Percentiles rank a stretch among this genome's conserved stretches.
phyloP scores from a whole-genome alignment of 768 basidiomycete genomes.

The Ramaria sp. region DNA sequence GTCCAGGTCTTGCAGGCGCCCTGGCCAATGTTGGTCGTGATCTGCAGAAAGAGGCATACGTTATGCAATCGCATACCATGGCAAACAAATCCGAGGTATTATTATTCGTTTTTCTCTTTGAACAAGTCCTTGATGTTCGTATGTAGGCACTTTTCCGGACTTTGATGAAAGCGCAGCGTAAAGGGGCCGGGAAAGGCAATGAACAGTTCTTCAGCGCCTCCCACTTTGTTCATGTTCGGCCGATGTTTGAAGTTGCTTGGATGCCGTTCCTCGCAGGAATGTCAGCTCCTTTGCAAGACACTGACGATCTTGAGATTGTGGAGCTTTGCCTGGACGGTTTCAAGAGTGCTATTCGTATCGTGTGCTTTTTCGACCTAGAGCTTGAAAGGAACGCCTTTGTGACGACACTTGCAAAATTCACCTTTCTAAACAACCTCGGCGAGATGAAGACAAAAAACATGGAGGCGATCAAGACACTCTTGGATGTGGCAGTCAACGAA shows the following conservation, averaged over 20 bases:
- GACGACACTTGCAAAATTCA: conserved; percentile 92
- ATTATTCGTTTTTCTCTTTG: background rate
- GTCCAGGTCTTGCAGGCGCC: conserved; percentile 70
- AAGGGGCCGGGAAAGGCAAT: conserved; percentile 49
- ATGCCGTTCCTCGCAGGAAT: conserved; percentile 94
- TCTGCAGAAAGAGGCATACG: conserved; percentile 91
- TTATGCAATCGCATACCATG: conserved; percentile 93
- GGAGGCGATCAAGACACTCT: conserved; percentile 92
- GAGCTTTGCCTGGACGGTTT: conserved; percentile 92
- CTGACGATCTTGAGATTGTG: conserved; percentile 87
- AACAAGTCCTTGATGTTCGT: background rate
- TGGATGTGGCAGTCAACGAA: conserved; percentile 94
- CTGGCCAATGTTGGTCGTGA: conserved; percentile 88
- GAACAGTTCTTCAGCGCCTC: conserved; percentile 97
- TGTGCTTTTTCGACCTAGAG: conserved; percentile 95
- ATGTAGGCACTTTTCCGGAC: conserved; percentile 83
- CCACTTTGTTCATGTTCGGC: conserved; percentile 89
- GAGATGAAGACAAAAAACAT: conserved; percentile 99
- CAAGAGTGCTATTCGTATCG: conserved; percentile 92
- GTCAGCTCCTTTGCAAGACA: conserved; percentile 89
- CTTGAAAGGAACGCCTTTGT: conserved; percentile 98
- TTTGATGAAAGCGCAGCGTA: conserved; percentile 86
- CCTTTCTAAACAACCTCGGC: conserved; percentile 92
- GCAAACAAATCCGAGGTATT: conserved; percentile 88
- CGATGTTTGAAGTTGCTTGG: conserved; percentile 99